Evolutionary conservation across 75 land plant genomes (phyloP).

Genomic region (Pseudotsuga menziesii): DNA sequence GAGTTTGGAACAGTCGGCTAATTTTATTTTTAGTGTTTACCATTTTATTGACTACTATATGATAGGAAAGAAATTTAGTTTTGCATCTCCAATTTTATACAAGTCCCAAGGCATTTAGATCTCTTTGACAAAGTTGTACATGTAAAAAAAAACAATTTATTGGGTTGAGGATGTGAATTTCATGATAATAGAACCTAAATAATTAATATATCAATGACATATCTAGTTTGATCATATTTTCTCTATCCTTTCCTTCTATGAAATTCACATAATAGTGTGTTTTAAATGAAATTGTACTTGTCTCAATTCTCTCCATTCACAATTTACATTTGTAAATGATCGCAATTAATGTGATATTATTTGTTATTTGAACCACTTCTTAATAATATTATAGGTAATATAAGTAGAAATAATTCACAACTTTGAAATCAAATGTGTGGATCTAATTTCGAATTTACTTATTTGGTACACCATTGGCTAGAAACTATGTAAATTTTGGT

Average conservation of each 20-base stretch:
- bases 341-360: neutral
- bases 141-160: neutral
- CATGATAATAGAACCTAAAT: no score
- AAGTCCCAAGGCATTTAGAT: neutral
- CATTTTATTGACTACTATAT: neutral
- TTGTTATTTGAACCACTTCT: neutral
- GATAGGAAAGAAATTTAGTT: neutral
- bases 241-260: neutral
- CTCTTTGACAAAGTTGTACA: neutral
- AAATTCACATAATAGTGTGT: neutral
- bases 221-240: neutral
- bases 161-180: neutral
- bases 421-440: neutral
- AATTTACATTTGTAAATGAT: neutral
- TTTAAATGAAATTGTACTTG: neutral
- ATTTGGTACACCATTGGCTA: slow-evolving; percentile 61
- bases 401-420: neutral
- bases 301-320: neutral
- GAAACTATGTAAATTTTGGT: slow-evolving; percentile 97
- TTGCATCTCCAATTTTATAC: neutral
- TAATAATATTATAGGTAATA: neutral
- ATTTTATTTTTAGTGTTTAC: neutral
- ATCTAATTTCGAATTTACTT: neutral
- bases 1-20: neutral
- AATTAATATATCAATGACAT: no score